These are phyloP conservation scores for Cystofilobasidium macerans DNA, from an alignment of 768 basidiomycete genomes.

Conservation along the genomic window DNA sequence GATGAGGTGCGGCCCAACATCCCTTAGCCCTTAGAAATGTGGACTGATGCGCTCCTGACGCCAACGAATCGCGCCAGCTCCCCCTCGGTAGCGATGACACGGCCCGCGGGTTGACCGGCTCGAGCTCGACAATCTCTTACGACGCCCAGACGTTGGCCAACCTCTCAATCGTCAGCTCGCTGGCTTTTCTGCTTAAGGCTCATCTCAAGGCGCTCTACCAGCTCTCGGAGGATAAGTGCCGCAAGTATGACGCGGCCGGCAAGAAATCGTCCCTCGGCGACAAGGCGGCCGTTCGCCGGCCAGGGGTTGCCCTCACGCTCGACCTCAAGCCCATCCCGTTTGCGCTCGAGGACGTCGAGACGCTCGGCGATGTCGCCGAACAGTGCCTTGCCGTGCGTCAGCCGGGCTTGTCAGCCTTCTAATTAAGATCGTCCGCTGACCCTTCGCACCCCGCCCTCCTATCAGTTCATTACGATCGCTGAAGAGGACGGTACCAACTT, in stretches of 20 bases:
- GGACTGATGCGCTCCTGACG: not conserved
- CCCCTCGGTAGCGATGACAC: not conserved
- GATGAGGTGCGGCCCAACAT: not conserved
- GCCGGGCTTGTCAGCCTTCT: not conserved
- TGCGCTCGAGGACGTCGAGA: conserved; percentile 13
- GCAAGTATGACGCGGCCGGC: conserved; percentile 61
- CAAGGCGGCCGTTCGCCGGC: conserved; percentile 56
- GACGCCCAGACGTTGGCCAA: conserved; percentile 17
- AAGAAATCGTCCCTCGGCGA: conserved; percentile 89
- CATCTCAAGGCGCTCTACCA: conserved; percentile 74
- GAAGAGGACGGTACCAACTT: conserved; percentile 27
- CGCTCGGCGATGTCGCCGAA: not conserved
- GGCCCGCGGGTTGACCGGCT: not conserved
- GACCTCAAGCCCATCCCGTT: conserved; percentile 70
- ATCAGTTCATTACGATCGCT: conserved; percentile 40
- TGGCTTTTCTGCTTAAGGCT: conserved; percentile 76
- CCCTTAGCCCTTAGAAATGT: no score
- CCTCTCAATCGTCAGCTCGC: conserved; percentile 60
- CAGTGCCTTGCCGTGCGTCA: conserved; percentile 13
- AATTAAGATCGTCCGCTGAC: not conserved
- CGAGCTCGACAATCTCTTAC: not conserved
- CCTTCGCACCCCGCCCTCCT: conserved; percentile 9
- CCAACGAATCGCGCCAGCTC: not conserved
- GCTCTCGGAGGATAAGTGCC: conserved; percentile 92
- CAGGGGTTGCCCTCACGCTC: conserved; percentile 47